Evolutionary conservation across 2,329 filamentous ascomycete genomes (phyloP), one percentile per base, ranked within the genome.

Genomic region (Xylariaceae sp.): DNA sequence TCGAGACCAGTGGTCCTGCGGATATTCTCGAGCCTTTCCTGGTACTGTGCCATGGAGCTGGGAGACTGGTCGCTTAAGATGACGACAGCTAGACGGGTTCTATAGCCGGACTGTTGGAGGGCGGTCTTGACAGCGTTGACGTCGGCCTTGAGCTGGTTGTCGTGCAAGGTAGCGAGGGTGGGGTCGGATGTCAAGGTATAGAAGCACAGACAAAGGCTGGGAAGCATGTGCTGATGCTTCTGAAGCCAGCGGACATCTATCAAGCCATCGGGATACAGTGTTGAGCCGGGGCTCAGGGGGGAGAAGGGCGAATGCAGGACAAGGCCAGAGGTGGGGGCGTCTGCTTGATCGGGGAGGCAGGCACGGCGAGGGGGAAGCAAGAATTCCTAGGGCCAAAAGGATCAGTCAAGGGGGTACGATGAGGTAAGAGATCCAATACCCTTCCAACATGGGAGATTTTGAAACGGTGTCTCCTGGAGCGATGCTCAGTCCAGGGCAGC

Each of bases 291-390:
- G 32, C 87, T 93, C 22, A 97, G 75, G 1, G 92, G 93, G 2
- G 93, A 97, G 55, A 95, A 82, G 2, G 91, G 88, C 11, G 93
- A 97, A 66, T 97, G 92, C 4, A 95, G 71, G n/a, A 82, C 71
- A 48, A 75, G 69, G 16, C 73, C 67, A 20, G 72, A 64, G 29
- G 68, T 65, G 42, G 75, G 68, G 3, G 67, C 59, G 40, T 77
- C 74, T 57, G 75, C 67, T 44, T 75, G 69, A 37, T 74, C 71
- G 16, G 75, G 77, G 37, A 79, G 67, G 49, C 68, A 70, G 27
- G 78, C 77, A 56, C 75, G 76, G 51, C 80, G 76, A 32, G 77
- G 73, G 11, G 83, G 80, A 47, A 77, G 76, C 61, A 73, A 61
- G 52, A 79, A 72, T 29, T 76, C 73, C 77, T 81, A 60, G 29